phyloP scores from a whole-genome alignment of 2,329 filamentous ascomycete species.

The Xylariaceae sp. region DNA sequence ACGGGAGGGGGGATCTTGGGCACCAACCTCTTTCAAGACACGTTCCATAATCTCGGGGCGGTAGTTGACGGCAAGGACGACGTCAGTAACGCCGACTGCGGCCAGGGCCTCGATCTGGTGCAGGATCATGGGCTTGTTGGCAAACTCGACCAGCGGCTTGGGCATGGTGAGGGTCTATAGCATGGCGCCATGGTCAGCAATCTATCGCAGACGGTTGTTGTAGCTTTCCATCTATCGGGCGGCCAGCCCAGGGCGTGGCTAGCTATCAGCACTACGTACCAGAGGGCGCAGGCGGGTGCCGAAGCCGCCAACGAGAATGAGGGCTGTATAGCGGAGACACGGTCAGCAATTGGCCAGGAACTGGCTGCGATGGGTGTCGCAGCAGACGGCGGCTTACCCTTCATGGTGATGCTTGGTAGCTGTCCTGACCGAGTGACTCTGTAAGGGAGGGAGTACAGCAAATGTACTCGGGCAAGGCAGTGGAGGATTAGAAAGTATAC shows the following conservation, averaged over 20 bases:
- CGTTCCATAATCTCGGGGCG: constrained; percentile 96
- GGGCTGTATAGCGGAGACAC: constrained; percentile 54
- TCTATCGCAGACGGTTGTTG: not conserved
- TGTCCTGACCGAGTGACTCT: constrained; percentile 2
- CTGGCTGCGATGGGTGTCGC: constrained; percentile 15
- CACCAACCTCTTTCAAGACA: constrained; percentile 77
- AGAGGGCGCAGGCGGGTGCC: constrained; percentile 96
- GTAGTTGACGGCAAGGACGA: constrained; percentile 98
- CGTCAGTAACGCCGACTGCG: constrained; percentile 90
- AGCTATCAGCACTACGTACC: constrained; percentile 52
- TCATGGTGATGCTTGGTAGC: constrained; percentile 32
- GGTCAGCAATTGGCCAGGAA: constrained; percentile 10
- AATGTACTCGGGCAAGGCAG: not conserved
- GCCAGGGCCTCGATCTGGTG: constrained; percentile 96
- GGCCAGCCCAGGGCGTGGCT: not conserved
- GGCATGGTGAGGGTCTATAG: constrained; percentile 88
- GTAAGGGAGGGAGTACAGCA: constrained; percentile 1
- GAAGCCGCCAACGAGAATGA: constrained; percentile 99
- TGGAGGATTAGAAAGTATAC: not conserved
- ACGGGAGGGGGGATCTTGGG: constrained; percentile 5
- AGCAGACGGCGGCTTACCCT: constrained; percentile 34
- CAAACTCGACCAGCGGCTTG: constrained; percentile 97
- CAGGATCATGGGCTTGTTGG: constrained; percentile 98
- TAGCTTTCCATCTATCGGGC: not conserved
- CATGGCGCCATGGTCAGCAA: constrained; percentile 25